Conservation (phyloP, 176 grass and related monocot species). For the Musa troglodytarum region DNA sequence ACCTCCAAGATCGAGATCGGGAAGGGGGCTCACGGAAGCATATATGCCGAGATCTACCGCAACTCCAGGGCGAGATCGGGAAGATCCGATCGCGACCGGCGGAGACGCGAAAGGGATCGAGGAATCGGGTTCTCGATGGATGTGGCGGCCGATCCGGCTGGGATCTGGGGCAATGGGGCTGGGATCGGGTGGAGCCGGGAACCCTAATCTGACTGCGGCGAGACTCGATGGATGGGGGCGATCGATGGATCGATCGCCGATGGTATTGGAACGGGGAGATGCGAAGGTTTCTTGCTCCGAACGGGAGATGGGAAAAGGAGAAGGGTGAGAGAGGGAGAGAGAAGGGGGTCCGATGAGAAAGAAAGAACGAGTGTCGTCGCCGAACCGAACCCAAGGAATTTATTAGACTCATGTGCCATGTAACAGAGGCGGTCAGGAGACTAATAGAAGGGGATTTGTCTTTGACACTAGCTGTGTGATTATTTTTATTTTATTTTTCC, state of each 20-base stretch:
- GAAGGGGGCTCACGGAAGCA: no score
- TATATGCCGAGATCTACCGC: no score
- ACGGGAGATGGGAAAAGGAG: background rate
- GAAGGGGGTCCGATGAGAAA: background rate
- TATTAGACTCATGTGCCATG: background rate
- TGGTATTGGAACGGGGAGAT: background rate
- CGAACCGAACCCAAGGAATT: no score
- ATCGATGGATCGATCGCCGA: background rate
- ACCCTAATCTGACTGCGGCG: background rate
- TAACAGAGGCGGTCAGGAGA: background rate
- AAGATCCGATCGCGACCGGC: background rate
- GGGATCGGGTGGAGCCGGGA: background rate
- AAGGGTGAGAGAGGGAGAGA: background rate
- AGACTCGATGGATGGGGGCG: background rate
- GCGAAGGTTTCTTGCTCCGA: background rate
- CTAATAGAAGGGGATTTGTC: background rate
- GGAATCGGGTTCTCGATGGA: background rate
- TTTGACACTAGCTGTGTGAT: background rate
- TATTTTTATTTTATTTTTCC: no score
- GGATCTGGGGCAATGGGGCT: background rate
- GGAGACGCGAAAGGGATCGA: background rate
- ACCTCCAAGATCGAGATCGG: no score
- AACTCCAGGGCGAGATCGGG: background rate
- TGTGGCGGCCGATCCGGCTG: background rate
- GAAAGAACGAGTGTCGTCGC: background rate